Evolutionary conservation across 2,329 filamentous ascomycete species (phyloP).

Genomic region (Sclerotinia subarctica): DNA sequence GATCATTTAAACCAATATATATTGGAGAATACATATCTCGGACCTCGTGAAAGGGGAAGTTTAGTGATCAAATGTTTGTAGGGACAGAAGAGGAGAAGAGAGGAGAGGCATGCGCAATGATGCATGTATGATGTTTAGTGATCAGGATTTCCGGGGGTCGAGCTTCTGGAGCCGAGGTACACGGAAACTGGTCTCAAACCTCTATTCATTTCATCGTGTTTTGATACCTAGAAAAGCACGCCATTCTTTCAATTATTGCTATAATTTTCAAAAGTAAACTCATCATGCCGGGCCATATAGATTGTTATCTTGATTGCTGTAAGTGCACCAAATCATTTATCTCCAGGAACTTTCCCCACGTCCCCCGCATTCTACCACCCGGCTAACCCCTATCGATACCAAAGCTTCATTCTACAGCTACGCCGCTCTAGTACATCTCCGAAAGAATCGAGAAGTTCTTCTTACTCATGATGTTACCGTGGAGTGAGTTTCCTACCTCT

Average conservation of each 20-base stretch:
- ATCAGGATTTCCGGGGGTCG: not conserved
- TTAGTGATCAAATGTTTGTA: slow-evolving; percentile 15
- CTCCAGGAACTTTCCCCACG: not conserved
- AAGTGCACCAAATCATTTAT: slow-evolving; percentile 29
- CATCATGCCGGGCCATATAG: slow-evolving; percentile 59
- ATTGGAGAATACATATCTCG: not conserved
- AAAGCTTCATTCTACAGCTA: slow-evolving; percentile 65
- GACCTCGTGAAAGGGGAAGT: not conserved
- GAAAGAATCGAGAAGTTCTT: slow-evolving; percentile 53
- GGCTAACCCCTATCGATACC: not conserved
- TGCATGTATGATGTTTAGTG: slow-evolving; percentile 14
- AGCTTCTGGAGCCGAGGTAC: slow-evolving; percentile 13
- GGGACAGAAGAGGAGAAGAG: too few relatives aligned
- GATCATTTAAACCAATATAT: not conserved
- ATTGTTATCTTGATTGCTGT: slow-evolving; percentile 67
- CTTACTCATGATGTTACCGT: slow-evolving; percentile 58
- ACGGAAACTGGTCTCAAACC: not conserved
- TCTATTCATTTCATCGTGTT: not conserved
- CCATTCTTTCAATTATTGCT: not conserved
- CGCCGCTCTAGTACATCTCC: slow-evolving; percentile 55
- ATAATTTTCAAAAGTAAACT: not conserved
- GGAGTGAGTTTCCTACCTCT: slow-evolving; percentile 52
- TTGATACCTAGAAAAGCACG: not conserved
- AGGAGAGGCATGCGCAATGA: too few relatives aligned
- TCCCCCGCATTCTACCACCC: not conserved